These are phyloP conservation scores for Colletotrichum sp. DNA, from an alignment of 2,329 filamentous ascomycete species.

Conservation along the genomic window DNA sequence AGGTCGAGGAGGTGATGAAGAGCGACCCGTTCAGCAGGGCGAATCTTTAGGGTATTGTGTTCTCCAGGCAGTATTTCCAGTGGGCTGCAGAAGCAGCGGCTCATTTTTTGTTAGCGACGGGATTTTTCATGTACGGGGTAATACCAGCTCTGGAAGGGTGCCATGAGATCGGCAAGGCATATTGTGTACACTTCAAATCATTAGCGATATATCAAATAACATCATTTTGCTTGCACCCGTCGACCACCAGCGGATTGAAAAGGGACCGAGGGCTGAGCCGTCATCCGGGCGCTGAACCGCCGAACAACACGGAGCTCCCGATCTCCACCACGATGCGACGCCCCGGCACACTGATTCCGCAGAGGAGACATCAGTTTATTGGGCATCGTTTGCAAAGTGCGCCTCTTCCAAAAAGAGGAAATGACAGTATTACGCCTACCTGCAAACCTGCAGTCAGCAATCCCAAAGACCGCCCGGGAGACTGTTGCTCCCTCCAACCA, in stretches of 20 bases:
- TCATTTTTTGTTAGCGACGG: neutral
- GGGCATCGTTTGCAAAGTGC: no score
- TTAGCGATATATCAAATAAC: neutral
- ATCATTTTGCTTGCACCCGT: neutral
- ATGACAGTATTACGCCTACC: neutral
- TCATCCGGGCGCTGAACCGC: neutral
- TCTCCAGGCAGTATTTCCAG: neutral
- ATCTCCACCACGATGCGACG: neutral
- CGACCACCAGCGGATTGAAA: neutral
- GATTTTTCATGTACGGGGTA: neutral
- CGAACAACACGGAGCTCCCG: neutral
- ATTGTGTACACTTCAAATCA: neutral
- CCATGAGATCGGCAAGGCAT: neutral
- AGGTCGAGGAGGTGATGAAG: constrained; percentile 12
- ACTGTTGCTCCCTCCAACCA: neutral
- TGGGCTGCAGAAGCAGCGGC: neutral
- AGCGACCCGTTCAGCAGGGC: neutral
- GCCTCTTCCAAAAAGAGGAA: neutral
- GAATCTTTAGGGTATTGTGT: neutral
- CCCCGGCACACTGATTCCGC: neutral
- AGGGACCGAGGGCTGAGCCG: neutral
- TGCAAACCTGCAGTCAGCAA: neutral
- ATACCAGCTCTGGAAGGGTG: neutral
- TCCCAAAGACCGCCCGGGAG: neutral
- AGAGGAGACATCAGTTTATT: no score